Percentiles rank a stretch among this genome's conserved stretches.
Conservation (phyloP, 805 yeast species). For the Candida tibetensis region DNA sequence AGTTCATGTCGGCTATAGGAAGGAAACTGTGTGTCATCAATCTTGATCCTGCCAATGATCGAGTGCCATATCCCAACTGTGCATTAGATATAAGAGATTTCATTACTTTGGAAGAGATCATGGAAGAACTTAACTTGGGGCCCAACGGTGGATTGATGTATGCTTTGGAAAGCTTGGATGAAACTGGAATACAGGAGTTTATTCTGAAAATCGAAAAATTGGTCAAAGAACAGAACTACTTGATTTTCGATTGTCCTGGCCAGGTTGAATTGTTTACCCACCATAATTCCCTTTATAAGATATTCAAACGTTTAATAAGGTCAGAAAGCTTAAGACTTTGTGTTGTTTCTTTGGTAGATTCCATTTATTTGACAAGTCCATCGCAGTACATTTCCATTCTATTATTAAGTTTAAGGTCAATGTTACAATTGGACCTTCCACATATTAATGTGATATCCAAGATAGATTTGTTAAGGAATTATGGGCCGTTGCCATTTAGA, state of each 20-base stretch:
- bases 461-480: constrained; percentile 74
- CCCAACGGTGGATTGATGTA: constrained; percentile 91
- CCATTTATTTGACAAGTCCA: constrained; percentile 77
- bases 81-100: constrained; percentile 77
- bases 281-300: constrained; percentile 66
- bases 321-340: constrained; percentile 66
- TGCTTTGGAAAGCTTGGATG: constrained; percentile 64
- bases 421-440: constrained; percentile 91
- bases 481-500: constrained; percentile 78
- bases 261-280: constrained; percentile 95
- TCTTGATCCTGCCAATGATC: constrained; percentile 89
- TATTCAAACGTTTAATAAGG: constrained; percentile 59
- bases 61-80: constrained; percentile 59
- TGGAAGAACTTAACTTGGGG: constrained; percentile 69
- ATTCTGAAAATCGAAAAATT: constrained; percentile 54
- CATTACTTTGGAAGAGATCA: constrained; percentile 71
- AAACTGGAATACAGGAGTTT: constrained; percentile 46
- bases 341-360: constrained; percentile 84
- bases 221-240: constrained; percentile 53
- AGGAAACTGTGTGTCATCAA: constrained; percentile 81
- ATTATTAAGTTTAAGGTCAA: constrained; percentile 77
- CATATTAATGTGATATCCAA: constrained; percentile 91
- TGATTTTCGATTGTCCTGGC: constrained; percentile 90
- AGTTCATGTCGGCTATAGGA: constrained; percentile 92
- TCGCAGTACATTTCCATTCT: constrained; percentile 84